These are phyloP conservation scores for Cyberlindnera euphorbiiphila DNA, from an alignment of 805 yeast genomes.

Conservation along the genomic window DNA sequence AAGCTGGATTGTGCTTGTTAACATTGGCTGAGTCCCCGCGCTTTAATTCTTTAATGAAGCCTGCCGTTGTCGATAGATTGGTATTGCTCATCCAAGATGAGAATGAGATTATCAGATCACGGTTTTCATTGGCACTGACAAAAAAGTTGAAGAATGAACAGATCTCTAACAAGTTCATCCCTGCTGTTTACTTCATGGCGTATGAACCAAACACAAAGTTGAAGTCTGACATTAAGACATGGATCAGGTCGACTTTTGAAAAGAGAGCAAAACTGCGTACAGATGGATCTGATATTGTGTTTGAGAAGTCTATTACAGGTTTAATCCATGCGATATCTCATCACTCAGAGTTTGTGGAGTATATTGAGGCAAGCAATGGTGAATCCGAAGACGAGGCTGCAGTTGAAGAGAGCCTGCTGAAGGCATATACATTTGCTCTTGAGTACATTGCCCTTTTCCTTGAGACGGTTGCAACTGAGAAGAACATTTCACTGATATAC, in stretches of 20 bases:
- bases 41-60: constrained; percentile 49
- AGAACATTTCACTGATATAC: constrained; percentile 68
- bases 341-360: constrained; percentile 58
- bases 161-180: constrained; percentile 63
- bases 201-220: constrained; percentile 62
- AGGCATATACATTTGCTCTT: constrained; percentile 50
- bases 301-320: constrained; percentile 66
- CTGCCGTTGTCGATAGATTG: constrained; percentile 48
- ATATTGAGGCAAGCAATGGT: constrained; percentile 25
- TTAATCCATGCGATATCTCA: constrained; percentile 70
- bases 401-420: constrained; percentile 26
- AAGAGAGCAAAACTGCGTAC: constrained; percentile 22
- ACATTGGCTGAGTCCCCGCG: constrained; percentile 56
- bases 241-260: constrained; percentile 63
- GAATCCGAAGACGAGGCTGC: constrained; percentile 5
- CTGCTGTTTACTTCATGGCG: constrained; percentile 68
- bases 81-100: constrained; percentile 66
- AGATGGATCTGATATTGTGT: constrained; percentile 39
- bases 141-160: constrained; percentile 44
- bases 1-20: constrained; percentile 62
- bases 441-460: constrained; percentile 60
- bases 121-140: constrained; percentile 48
- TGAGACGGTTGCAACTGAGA: constrained; percentile 54
- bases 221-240: constrained; percentile 51
- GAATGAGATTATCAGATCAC: constrained; percentile 49